A percentile compares a stretch with the other conserved stretches of the same genome.
Evolutionary conservation across 2,329 filamentous ascomycete genomes (phyloP).

Genomic region (Xylaria arbuscula): DNA sequence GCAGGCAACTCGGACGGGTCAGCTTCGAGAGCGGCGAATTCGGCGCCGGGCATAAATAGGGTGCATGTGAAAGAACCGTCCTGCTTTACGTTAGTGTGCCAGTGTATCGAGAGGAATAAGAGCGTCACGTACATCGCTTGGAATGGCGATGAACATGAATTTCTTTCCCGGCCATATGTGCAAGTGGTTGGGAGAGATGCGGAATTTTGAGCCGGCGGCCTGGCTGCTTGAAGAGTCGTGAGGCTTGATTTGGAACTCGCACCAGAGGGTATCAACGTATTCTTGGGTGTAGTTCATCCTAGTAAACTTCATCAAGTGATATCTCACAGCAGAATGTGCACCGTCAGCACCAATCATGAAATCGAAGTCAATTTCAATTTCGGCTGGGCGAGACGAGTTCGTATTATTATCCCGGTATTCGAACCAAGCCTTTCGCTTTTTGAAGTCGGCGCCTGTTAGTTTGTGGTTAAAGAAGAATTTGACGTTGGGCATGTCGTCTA

Average conservation of each 20-base stretch:
- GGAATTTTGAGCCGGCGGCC: conserved; percentile 65
- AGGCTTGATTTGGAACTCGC: conserved; percentile 86
- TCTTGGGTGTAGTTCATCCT: conserved; percentile 92
- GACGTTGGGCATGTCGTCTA: conserved; percentile 88
- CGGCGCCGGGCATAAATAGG: conserved; percentile 80
- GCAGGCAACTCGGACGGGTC: conserved; percentile 68
- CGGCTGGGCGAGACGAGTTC: conserved; percentile 62
- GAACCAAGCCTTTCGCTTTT: conserved; percentile 84
- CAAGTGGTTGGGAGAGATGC: conserved; percentile 89
- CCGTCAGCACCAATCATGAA: conserved; percentile 95
- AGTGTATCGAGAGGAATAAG: not conserved
- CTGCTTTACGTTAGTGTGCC: conserved; percentile 52
- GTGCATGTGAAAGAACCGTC: conserved; percentile 96
- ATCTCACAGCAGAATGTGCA: conserved; percentile 89
- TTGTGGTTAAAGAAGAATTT: conserved; percentile 94
- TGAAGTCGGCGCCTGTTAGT: conserved; percentile 89
- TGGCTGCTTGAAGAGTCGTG: conserved; percentile 46
- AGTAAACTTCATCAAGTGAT: conserved; percentile 95
- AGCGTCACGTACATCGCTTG: conserved; percentile 65
- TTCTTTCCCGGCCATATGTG: conserved; percentile 97
- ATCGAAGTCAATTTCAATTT: conserved; percentile 89
- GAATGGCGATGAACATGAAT: conserved; percentile 99
- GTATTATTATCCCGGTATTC: conserved; percentile 64
- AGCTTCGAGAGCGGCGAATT: conserved; percentile 75
- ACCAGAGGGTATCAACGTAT: conserved; percentile 98